A percentile compares a stretch with the other conserved stretches of the same genome.
Conservation (phyloP, 345 rosid genomes). For the Tarenaya hassleriana region DNA sequence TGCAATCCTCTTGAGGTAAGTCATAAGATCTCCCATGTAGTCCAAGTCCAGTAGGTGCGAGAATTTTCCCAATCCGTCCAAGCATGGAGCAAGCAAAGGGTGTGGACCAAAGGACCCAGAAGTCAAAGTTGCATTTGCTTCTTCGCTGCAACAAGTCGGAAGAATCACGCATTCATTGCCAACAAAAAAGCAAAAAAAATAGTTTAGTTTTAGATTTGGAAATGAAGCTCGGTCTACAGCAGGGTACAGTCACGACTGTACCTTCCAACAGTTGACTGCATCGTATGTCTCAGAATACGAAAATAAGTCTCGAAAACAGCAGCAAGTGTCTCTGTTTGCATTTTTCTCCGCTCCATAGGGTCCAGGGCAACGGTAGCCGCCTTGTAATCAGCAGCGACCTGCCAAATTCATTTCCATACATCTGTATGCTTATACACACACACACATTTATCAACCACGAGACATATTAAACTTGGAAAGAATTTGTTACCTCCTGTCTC, state of each 20-base stretch:
- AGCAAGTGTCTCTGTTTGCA: slow-evolving; percentile 77
- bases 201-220: too few relatives aligned
- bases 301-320: slow-evolving; percentile 87
- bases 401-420: neutral
- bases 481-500: slow-evolving; percentile 62
- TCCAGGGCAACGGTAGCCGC: slow-evolving; percentile 59
- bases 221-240: slow-evolving; percentile 1
- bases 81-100: slow-evolving; percentile 76
- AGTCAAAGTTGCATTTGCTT: slow-evolving; percentile 29
- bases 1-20: slow-evolving; percentile 79
- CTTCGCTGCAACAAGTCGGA: slow-evolving; percentile 37
- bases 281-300: slow-evolving; percentile 74
- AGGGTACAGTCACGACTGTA: slow-evolving; percentile 21
- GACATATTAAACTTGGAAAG: neutral
- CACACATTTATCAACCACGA: too few relatives aligned
- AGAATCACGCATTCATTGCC: too few relatives aligned
- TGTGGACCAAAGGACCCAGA: slow-evolving; percentile 38
- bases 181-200: too few relatives aligned
- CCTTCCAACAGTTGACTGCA: slow-evolving; percentile 49
- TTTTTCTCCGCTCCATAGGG: slow-evolving; percentile 51
- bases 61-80: slow-evolving; percentile 80
- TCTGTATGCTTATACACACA: too few relatives aligned
- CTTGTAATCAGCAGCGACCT: slow-evolving; percentile 87
- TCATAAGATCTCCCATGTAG: slow-evolving; percentile 86
- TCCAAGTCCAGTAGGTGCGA: slow-evolving; percentile 80